Percentiles rank a stretch among this genome's conserved stretches.
Evolutionary conservation across 2,329 filamentous ascomycete species (phyloP).

Genomic region (Hypoxylon sp.): DNA sequence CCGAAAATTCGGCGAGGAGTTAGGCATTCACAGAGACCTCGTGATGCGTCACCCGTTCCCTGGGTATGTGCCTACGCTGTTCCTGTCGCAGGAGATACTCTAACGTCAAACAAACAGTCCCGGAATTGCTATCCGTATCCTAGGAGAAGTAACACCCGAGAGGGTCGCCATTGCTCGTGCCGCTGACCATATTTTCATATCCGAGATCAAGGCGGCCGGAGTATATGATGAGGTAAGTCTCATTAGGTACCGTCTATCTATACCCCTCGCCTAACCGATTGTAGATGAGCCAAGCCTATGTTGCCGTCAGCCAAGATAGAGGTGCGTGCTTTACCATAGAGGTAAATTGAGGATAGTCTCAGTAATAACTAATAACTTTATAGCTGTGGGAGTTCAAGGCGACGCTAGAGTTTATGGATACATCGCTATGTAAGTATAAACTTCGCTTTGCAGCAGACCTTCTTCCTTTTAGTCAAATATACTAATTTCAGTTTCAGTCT

Average conservation of each 20-base stretch:
- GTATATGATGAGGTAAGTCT: slow-evolving; percentile 66
- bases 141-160: slow-evolving; percentile 84
- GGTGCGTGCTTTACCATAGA: neutral
- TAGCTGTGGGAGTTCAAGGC: slow-evolving; percentile 35
- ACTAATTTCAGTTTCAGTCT: too few relatives aligned
- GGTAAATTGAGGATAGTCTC: neutral
- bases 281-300: slow-evolving; percentile 57
- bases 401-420: neutral
- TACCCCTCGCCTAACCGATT: too few relatives aligned
- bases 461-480: too few relatives aligned
- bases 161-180: slow-evolving; percentile 80
- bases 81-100: too few relatives aligned
- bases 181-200: slow-evolving; percentile 81
- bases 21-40: slow-evolving; percentile 77
- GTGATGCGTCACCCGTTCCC: too few relatives aligned
- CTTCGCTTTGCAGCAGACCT: too few relatives aligned
- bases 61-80: too few relatives aligned
- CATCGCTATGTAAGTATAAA: too few relatives aligned
- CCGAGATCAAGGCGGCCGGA: slow-evolving; percentile 75
- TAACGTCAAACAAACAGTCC: too few relatives aligned
- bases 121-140: slow-evolving; percentile 76
- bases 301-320: slow-evolving; percentile 54
- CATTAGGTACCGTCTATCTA: too few relatives aligned
- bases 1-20: slow-evolving; percentile 70
- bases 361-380: neutral